Conservation (phyloP, 2,329 filamentous ascomycete genomes). For the Trichophaea hybrida region DNA sequence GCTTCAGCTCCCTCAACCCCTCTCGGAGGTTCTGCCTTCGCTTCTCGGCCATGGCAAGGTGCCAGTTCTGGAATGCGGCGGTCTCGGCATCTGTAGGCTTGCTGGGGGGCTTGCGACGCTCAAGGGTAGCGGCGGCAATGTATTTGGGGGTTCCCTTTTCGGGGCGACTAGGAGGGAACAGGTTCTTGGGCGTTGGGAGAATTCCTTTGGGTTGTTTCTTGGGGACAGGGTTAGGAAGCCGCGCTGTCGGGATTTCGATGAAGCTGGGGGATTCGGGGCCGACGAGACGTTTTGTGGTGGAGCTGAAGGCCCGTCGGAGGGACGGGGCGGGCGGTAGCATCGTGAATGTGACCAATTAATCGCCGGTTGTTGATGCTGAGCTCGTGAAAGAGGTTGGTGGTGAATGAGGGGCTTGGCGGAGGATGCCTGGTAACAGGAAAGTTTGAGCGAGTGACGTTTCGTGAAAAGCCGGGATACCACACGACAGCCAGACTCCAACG, state of each 20-base stretch:
- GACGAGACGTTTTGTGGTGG: conserved; percentile 35
- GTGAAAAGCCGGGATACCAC: not conserved
- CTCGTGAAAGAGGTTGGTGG: not conserved
- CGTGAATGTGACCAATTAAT: not conserved
- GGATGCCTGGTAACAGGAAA: not conserved
- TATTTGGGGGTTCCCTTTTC: conserved; percentile 50
- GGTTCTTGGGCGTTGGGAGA: conserved; percentile 65
- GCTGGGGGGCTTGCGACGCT: conserved; percentile 16
- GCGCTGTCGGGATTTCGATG: conserved; percentile 54
- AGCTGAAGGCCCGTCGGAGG: conserved; percentile 22
- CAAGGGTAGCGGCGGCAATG: conserved; percentile 44
- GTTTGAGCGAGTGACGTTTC: not conserved
- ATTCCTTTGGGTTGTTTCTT: conserved; percentile 49
- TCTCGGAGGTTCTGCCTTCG: conserved; percentile 58
- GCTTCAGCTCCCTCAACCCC: conserved; percentile 55
- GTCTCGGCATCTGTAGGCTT: conserved; percentile 15
- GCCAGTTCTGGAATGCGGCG: conserved; percentile 44
- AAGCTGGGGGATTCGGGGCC: conserved; percentile 79
- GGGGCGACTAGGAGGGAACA: conserved; percentile 51
- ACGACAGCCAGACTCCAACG: not conserved
- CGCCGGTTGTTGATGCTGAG: not conserved
- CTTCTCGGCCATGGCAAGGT: conserved; percentile 54
- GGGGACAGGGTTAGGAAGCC: conserved; percentile 10
- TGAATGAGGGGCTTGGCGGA: not conserved
- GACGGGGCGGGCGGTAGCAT: conserved; percentile 27